Evolutionary conservation across 805 yeast genomes (phyloP).

Genomic region (Kuraishia floccosa): DNA sequence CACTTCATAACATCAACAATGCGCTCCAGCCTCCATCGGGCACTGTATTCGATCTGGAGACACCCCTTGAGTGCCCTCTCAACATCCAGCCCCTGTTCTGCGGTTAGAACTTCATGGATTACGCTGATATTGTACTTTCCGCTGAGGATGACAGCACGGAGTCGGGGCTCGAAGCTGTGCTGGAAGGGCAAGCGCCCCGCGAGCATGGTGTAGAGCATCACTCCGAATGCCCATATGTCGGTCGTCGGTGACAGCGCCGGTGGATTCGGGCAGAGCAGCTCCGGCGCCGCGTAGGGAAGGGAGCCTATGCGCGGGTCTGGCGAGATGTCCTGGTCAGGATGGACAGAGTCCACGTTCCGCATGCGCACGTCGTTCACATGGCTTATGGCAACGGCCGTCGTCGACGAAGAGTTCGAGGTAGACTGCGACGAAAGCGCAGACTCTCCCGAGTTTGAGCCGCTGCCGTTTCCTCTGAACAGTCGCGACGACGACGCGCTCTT

Average conservation of each 20-base stretch:
- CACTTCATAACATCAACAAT: not conserved
- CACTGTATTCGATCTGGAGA: not conserved
- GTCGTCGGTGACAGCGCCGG: constrained; percentile 50
- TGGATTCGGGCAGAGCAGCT: constrained; percentile 54
- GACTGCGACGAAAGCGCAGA: too few species aligned
- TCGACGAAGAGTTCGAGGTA: too few species aligned
- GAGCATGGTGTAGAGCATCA: constrained; percentile 59
- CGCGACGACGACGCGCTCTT: too few species aligned
- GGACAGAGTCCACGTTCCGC: too few species aligned
- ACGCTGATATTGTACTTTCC: constrained; percentile 46
- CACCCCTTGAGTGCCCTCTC: constrained; percentile 1
- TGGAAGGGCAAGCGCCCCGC: constrained; percentile 73
- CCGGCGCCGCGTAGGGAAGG: constrained; percentile 89
- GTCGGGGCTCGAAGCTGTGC: constrained; percentile 73
- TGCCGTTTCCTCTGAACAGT: too few species aligned
- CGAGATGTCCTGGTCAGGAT: too few species aligned
- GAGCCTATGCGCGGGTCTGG: constrained; percentile 78
- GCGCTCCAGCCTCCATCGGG: too few species aligned
- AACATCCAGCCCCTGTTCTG: not conserved
- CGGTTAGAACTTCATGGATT: constrained; percentile 16
- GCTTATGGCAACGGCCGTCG: too few species aligned
- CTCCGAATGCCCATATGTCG: constrained; percentile 91
- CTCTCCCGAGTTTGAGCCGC: too few species aligned
- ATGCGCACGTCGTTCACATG: too few species aligned
- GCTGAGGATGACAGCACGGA: constrained; percentile 59